Conservation (phyloP, 495 filamentous ascomycete genomes). For the Neurospora africana region DNA sequence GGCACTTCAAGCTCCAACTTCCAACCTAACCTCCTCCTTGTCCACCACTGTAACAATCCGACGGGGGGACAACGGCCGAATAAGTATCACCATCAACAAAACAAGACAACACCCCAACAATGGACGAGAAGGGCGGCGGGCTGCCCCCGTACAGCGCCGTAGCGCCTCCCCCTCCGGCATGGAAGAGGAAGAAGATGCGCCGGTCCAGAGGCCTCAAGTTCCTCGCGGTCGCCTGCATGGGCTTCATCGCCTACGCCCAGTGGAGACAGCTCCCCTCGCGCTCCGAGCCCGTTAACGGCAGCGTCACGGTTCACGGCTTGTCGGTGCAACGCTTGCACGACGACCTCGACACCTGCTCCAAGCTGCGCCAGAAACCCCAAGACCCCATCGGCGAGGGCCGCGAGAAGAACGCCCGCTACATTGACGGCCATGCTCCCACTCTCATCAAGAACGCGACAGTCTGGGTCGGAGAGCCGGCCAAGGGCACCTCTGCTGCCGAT, state of each 20-base stretch:
- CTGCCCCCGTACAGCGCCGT: constrained; percentile 15
- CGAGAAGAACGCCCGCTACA: constrained; percentile 36
- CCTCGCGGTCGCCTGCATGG: constrained; percentile 26
- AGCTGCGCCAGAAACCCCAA: constrained; percentile 29
- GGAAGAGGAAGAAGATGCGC: constrained; percentile 18
- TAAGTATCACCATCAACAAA: background rate
- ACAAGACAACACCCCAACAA: background rate
- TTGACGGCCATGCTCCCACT: constrained; percentile 35
- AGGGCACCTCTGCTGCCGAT: constrained; percentile 30
- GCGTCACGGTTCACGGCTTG: constrained; percentile 14
- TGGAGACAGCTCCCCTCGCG: constrained; percentile 32
- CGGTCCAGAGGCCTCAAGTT: constrained; percentile 25
- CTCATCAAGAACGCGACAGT: constrained; percentile 42
- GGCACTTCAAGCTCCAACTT: background rate
- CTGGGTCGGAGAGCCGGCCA: constrained; percentile 41
- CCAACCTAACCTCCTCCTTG: background rate
- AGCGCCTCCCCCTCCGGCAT: constrained; percentile 4
- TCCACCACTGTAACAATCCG: background rate
- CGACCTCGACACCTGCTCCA: constrained; percentile 28
- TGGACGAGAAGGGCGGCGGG: constrained; percentile 15
- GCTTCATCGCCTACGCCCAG: constrained; percentile 38
- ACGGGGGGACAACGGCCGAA: background rate
- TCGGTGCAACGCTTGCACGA: constrained; percentile 31
- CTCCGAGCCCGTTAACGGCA: background rate
- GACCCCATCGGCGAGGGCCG: constrained; percentile 36